Conservation (phyloP, 768 basidiomycete genomes). For the Gautieria morchelliformis region DNA sequence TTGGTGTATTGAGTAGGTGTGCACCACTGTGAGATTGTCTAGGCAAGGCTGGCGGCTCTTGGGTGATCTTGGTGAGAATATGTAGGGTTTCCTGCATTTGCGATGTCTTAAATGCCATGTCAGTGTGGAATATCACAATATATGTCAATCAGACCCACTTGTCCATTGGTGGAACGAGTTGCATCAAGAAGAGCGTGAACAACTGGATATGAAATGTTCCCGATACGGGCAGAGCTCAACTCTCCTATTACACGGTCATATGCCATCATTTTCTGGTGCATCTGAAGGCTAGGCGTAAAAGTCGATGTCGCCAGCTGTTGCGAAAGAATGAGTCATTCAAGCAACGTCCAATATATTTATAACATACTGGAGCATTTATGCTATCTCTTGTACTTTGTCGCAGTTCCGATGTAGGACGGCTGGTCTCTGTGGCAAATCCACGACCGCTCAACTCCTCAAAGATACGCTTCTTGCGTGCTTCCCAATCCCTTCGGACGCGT, state of each 20-base stretch:
- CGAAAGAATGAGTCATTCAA: slow-evolving; percentile 1
- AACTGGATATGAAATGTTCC: slow-evolving; percentile 66
- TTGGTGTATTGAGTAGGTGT: slow-evolving; percentile 70
- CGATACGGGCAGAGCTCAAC: slow-evolving; percentile 64
- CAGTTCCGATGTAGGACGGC: not conserved
- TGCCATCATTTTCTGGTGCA: slow-evolving; percentile 93
- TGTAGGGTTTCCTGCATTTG: slow-evolving; percentile 67
- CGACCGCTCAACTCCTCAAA: slow-evolving; percentile 83
- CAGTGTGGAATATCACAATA: not conserved
- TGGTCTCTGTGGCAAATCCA: slow-evolving; percentile 41
- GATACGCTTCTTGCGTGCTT: slow-evolving; percentile 78
- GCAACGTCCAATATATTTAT: not conserved
- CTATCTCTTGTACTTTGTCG: not conserved
- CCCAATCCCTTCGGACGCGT: slow-evolving; percentile 74
- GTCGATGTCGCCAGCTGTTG: slow-evolving; percentile 7
- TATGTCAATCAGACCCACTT: slow-evolving; percentile 33
- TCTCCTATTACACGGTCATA: slow-evolving; percentile 79
- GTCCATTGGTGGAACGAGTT: slow-evolving; percentile 41
- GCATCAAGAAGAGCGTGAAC: slow-evolving; percentile 65
- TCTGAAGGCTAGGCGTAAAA: slow-evolving; percentile 38
- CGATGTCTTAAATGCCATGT: slow-evolving; percentile 31
- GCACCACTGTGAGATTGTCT: slow-evolving; percentile 72
- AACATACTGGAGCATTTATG: not conserved
- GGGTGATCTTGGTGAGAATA: slow-evolving; percentile 65
- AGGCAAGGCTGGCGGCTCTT: slow-evolving; percentile 65